Evolutionary conservation across 441 rosid genomes (phyloP).

Genomic region (Eutrema salsugineum): DNA sequence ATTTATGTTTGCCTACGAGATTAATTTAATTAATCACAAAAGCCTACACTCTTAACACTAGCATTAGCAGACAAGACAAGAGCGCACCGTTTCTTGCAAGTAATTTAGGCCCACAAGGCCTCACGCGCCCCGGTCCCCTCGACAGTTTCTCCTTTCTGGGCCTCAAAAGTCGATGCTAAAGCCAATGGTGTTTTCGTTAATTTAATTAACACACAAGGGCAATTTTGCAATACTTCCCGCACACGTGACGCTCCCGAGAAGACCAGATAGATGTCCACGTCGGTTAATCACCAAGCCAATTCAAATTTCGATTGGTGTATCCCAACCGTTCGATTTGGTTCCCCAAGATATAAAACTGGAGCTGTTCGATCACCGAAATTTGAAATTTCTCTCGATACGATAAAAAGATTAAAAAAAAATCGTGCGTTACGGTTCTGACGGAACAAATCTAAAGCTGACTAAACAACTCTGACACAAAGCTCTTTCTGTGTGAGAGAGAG

Average conservation of each 20-base stretch:
- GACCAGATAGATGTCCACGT: slow-evolving; percentile 21
- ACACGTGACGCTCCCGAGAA: slow-evolving; percentile 30
- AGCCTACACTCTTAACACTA: slow-evolving; percentile 14
- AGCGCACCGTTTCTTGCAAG: slow-evolving; percentile 34
- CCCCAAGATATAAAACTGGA: neutral
- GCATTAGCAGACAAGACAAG: slow-evolving; percentile 13
- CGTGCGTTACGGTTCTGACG: slow-evolving; percentile 27
- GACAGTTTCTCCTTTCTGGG: slow-evolving; percentile 9
- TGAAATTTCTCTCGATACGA: slow-evolving; percentile 22
- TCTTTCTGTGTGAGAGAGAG: slow-evolving; percentile 12
- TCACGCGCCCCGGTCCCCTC: slow-evolving; percentile 31
- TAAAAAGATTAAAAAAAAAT: neutral
- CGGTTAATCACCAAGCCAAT: slow-evolving; percentile 11
- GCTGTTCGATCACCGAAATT: slow-evolving; percentile 1
- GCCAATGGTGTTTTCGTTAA: slow-evolving; percentile 4
- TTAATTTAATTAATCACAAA: neutral
- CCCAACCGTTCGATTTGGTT: slow-evolving; percentile 25
- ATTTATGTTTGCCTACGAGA: too few species aligned
- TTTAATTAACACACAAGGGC: neutral
- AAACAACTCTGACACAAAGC: slow-evolving; percentile 14
- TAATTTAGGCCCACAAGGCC: slow-evolving; percentile 29
- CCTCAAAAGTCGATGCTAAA: slow-evolving; percentile 21
- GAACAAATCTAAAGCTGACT: slow-evolving; percentile 37
- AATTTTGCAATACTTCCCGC: neutral
- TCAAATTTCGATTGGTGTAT: slow-evolving; percentile 13